Evolutionary conservation across 1,139 yeast genomes (phyloP), one percentile per base, ranked within the genome.

Genomic region (Suhomyces taliae): DNA sequence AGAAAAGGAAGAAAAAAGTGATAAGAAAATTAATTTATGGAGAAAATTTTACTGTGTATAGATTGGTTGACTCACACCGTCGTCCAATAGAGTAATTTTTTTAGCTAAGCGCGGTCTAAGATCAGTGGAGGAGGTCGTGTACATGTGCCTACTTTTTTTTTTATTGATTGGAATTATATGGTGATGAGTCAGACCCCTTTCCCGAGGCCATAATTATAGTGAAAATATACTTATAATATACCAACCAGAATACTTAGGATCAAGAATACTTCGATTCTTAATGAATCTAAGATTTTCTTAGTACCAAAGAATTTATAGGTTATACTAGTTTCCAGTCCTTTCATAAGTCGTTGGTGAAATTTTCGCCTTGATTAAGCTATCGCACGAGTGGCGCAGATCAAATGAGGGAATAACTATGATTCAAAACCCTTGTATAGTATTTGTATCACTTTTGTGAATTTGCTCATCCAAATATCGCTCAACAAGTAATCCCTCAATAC

Each of bases 81-180:
- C 57, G 54, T 74, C 74, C 67, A 69, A 66, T 60, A 52, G 48
- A 62, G 72, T 62, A 69, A 66, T 59, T 53, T 39, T 41, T 48
- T 44, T 31, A 35, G 27, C 52, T 70, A 69, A 68, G 74, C 77
- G 77, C 76, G 76, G 74, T 71, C 53, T 58, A 53, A 63, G 64
- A 72, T 72, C 77, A 61, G 68, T 49, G 45, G 32, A 39, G 39
- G 26, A 29, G 19, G 40, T 19, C 24, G 24, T 19, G 24, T 19
- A 19, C 24, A 19, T 19, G 6, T 6, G 24, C 2, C 15, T 14
- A 14, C 15, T 14, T 14, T 19, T 19, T 19, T 19, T 19, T 19
- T 19, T 4, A 19, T 19, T 19, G 24, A 19, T 19, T 3, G 24
- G 24, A 19, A 19, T 19, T 19, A 19, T 19, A 19, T 29, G 32